phyloP scores from a whole-genome alignment of 345 rosid genomes.

The Gossypium turneri region DNA sequence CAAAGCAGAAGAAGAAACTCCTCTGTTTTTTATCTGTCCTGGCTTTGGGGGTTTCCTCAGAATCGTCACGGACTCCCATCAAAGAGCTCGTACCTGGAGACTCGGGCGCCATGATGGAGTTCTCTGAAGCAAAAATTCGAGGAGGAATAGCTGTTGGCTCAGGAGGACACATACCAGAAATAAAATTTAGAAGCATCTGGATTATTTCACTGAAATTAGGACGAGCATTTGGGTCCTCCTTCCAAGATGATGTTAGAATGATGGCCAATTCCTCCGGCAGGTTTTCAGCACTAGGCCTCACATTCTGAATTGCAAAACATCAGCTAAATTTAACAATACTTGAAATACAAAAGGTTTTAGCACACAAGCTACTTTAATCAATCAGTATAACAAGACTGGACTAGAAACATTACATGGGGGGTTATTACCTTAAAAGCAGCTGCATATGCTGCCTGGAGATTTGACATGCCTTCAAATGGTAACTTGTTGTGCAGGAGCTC shows the following conservation, averaged over 20 bases:
- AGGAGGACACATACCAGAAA: conserved; percentile 49
- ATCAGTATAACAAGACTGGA: not conserved
- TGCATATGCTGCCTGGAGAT: conserved; percentile 97
- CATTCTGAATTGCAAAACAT: conserved; percentile 45
- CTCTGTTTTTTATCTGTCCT: conserved; percentile 46
- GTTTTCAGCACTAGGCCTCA: conserved; percentile 86
- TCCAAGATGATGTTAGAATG: conserved; percentile 87
- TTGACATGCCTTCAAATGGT: conserved; percentile 98
- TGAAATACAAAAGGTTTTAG: not conserved
- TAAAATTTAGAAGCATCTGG: conserved; percentile 71
- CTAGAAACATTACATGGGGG: not conserved
- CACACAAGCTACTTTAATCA: not conserved
- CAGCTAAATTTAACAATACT: not conserved
- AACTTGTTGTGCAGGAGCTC: conserved; percentile 89
- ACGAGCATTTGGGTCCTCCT: conserved; percentile 83
- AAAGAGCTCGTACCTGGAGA: conserved; percentile 92
- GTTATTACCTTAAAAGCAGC: conserved; percentile 79
- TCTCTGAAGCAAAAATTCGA: conserved; percentile 55
- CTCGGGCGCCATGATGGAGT: conserved; percentile 66
- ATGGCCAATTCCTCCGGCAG: conserved; percentile 69
- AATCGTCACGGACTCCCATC: conserved; percentile 63
- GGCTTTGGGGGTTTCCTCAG: conserved; percentile 66
- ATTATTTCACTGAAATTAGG: conserved; percentile 84
- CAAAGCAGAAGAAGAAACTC: conserved; percentile 84
- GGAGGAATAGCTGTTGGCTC: conserved; percentile 49